Conservation (phyloP, 306 rosid species). For the Inga leiocalycina region DNA sequence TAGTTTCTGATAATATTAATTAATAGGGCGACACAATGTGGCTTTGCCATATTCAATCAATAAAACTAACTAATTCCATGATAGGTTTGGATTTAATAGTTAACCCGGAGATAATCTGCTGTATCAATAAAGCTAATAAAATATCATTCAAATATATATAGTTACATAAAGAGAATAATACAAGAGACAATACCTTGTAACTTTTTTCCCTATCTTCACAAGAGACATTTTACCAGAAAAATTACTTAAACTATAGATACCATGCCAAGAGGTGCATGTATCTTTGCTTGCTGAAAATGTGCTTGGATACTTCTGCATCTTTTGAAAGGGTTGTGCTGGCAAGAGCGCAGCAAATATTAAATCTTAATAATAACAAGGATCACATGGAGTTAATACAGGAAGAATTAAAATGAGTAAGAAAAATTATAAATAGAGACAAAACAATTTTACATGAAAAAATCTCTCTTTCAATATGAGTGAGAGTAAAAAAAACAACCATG, state of each 20-base stretch:
- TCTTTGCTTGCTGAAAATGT: constrained; percentile 72
- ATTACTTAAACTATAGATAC: constrained; percentile 85
- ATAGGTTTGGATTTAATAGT: not conserved
- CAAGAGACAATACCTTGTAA: not conserved
- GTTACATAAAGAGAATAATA: not conserved
- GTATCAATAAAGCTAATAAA: constrained; percentile 26
- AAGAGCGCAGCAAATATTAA: too few species aligned
- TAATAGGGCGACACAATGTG: not conserved
- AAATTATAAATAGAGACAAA: too few species aligned
- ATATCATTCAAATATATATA: not conserved
- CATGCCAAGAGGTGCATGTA: constrained; percentile 78
- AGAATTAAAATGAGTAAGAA: too few species aligned
- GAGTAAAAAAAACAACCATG: too few species aligned
- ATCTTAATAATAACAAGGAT: too few species aligned
- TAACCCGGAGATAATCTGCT: not conserved
- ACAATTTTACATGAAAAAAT: too few species aligned
- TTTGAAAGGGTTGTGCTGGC: constrained; percentile 51
- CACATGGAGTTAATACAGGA: too few species aligned
- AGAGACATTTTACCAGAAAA: constrained; percentile 76
- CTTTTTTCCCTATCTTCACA: constrained; percentile 34
- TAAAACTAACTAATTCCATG: not conserved
- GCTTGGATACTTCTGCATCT: constrained; percentile 59
- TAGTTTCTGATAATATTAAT: not conserved
- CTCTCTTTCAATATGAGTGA: too few species aligned
- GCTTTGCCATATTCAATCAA: constrained; percentile 4